These are phyloP conservation scores for Yamadazyma sp. DNA, from an alignment of 1,139 yeast species.

Conservation along the genomic window DNA sequence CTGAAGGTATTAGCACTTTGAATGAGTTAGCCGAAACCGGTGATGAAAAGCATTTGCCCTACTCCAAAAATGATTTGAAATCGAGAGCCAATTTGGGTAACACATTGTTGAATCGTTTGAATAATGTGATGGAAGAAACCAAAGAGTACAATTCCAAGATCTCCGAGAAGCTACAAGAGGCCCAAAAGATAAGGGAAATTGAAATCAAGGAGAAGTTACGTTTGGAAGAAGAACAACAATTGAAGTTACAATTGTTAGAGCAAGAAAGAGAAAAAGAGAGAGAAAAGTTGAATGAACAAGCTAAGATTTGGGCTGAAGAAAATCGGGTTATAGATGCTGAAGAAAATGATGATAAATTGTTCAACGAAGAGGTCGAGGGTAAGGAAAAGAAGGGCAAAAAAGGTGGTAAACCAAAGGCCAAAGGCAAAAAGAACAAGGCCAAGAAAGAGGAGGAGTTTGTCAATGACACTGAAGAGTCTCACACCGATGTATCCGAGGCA, in stretches of 20 bases:
- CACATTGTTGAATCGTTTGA: conserved; percentile 72
- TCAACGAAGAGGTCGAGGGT: conserved; percentile 27
- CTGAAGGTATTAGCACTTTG: conserved; percentile 62
- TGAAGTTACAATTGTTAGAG: conserved; percentile 43
- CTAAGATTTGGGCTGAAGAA: conserved; percentile 76
- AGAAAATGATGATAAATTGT: conserved; percentile 36
- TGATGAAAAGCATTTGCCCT: conserved; percentile 63
- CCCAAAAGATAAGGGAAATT: conserved; percentile 62
- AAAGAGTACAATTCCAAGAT: conserved; percentile 60
- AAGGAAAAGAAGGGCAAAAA: conserved; percentile 18
- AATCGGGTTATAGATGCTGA: conserved; percentile 40
- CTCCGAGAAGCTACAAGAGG: conserved; percentile 67
- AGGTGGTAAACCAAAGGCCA: conserved; percentile 14
- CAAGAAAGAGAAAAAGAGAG: conserved; percentile 67
- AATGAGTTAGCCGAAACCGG: conserved; percentile 52
- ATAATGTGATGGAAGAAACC: conserved; percentile 71
- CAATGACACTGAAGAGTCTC: conserved; percentile 30
- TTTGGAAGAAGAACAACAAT: conserved; percentile 38
- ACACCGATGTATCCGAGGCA: conserved; percentile 26
- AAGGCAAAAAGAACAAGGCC: conserved; percentile 18
- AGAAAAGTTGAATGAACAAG: conserved; percentile 73
- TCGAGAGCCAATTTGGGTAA: conserved; percentile 86
- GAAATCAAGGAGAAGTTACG: conserved; percentile 47
- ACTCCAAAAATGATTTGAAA: conserved; percentile 73
- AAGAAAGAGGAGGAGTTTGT: conserved; percentile 23